Conservation (phyloP, 2,329 filamentous ascomycete species). For the Aspergillus alliaceus region DNA sequence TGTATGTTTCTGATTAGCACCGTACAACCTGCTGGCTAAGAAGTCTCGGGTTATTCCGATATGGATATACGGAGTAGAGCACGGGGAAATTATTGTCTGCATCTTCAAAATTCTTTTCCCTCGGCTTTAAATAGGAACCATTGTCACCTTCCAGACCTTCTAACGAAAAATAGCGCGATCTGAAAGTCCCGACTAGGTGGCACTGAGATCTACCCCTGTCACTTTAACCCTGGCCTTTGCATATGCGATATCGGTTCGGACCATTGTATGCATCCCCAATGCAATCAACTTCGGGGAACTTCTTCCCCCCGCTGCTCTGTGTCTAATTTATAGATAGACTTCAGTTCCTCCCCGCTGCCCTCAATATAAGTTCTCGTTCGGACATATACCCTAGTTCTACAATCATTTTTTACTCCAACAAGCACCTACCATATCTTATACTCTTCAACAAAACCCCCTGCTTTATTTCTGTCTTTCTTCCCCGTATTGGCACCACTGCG, state of each 20-base stretch:
- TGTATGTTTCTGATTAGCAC: too few species aligned
- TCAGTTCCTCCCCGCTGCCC: conserved; percentile 8
- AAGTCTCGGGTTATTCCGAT: not conserved
- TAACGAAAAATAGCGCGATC: not conserved
- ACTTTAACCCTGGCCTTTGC: conserved; percentile 11
- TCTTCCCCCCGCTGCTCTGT: conserved; percentile 9
- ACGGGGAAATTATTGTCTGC: not conserved
- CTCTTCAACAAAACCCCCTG: not conserved
- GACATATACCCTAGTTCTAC: conserved; percentile 11
- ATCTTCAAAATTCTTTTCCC: not conserved
- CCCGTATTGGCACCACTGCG: too few species aligned
- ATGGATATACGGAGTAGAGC: too few species aligned
- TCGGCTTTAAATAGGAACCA: not conserved
- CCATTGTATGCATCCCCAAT: conserved; percentile 16
- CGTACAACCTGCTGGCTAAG: not conserved
- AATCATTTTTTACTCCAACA: not conserved
- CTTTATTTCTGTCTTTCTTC: not conserved
- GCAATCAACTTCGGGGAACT: conserved; percentile 11
- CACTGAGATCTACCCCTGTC: conserved; percentile 9
- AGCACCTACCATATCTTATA: not conserved
- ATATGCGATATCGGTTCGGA: conserved; percentile 15
- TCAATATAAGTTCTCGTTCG: not conserved
- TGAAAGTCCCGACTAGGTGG: not conserved
- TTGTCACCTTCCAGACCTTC: not conserved
- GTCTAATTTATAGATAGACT: conserved; percentile 13